Evolutionary conservation across 495 filamentous ascomycete species (phyloP).

Genomic region (Neurospora sp.): DNA sequence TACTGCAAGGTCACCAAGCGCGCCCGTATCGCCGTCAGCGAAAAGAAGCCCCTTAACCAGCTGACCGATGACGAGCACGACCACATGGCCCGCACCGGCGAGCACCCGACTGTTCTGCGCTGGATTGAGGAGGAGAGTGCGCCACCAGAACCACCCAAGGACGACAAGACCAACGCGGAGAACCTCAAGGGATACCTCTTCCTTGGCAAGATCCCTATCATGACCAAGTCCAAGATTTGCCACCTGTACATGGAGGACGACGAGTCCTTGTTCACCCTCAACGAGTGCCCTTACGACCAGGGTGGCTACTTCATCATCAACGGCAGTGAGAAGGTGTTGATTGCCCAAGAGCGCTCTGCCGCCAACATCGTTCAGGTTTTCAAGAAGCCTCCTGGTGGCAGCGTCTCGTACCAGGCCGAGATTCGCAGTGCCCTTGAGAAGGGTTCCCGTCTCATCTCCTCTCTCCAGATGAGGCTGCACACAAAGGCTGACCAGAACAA

Average conservation of each 20-base stretch:
- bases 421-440: slow-evolving; percentile 96
- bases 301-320: slow-evolving; percentile 99
- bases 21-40: slow-evolving; percentile 71
- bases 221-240: slow-evolving; percentile 94
- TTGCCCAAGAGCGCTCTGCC: slow-evolving; percentile 93
- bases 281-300: slow-evolving; percentile 96
- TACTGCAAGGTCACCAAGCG: slow-evolving; percentile 76
- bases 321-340: slow-evolving; percentile 97
- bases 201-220: slow-evolving; percentile 91
- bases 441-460: slow-evolving; percentile 85
- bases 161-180: slow-evolving; percentile 8
- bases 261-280: slow-evolving; percentile 69
- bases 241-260: slow-evolving; percentile 72
- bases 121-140: slow-evolving; percentile 49
- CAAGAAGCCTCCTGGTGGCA: slow-evolving; percentile 82
- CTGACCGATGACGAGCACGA: slow-evolving; percentile 51
- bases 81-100: slow-evolving; percentile 35
- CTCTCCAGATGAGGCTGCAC: slow-evolving; percentile 77
- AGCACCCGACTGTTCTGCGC: slow-evolving; percentile 40
- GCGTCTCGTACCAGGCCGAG: slow-evolving; percentile 86
- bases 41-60: slow-evolving; percentile 49
- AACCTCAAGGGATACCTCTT: slow-evolving; percentile 48
- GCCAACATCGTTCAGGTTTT: slow-evolving; percentile 99
- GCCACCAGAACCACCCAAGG: slow-evolving; percentile 12
- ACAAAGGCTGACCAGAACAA: slow-evolving; percentile 70